These are phyloP conservation scores for Chaetoceros tenuissimus DNA, from an alignment of 108 stramenopile species.

Conservation along the genomic window DNA sequence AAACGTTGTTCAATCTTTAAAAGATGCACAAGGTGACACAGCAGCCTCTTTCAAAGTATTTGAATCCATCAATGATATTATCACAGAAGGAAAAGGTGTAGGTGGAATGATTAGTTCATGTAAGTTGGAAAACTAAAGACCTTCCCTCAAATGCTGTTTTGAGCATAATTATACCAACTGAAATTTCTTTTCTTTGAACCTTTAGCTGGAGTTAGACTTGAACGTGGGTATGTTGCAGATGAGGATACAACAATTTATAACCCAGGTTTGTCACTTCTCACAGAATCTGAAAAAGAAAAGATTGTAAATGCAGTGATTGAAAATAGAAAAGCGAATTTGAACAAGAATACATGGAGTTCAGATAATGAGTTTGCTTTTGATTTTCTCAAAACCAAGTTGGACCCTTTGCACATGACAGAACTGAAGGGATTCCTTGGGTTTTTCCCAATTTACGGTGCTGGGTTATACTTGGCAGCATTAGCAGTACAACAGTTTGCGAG, in stretches of 20 bases:
- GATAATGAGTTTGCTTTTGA: constrained; percentile 57
- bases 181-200: too few relatives aligned
- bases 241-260: constrained; percentile 85
- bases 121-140: constrained; percentile 22
- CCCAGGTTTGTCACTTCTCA: constrained; percentile 65
- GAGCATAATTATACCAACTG: too few relatives aligned
- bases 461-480: constrained; percentile 61
- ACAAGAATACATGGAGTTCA: constrained; percentile 43
- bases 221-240: constrained; percentile 68
- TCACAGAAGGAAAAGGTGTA: constrained; percentile 78
- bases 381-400: constrained; percentile 51
- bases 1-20: constrained; percentile 27
- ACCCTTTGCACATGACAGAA: constrained; percentile 71
- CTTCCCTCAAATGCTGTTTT: too few relatives aligned
- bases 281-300: constrained; percentile 65
- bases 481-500: constrained; percentile 60
- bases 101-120: constrained; percentile 70
- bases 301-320: constrained; percentile 49
- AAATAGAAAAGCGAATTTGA: constrained; percentile 37
- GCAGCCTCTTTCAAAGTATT: constrained; percentile 44
- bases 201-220: constrained; percentile 62
- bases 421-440: constrained; percentile 54
- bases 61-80: constrained; percentile 67
- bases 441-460: constrained; percentile 59
- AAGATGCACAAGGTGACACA: constrained; percentile 34